Evolutionary conservation across 2,329 filamentous ascomycete genomes (phyloP), one percentile per base, ranked within the genome.

Genomic region (Xylaria hypoxylon): DNA sequence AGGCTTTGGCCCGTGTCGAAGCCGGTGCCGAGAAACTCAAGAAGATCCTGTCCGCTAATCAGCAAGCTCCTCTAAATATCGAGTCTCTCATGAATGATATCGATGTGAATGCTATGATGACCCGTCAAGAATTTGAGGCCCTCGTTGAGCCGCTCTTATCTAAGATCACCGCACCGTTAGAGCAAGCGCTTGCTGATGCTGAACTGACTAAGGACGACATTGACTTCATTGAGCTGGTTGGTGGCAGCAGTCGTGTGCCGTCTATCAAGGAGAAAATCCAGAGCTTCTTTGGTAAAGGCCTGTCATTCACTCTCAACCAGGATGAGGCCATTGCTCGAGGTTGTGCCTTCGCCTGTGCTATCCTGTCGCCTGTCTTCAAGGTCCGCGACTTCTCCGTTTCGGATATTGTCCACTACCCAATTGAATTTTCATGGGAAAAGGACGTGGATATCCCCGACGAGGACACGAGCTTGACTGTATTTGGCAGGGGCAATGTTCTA

Each of bases 391-490:
- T 99, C 82, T 89, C 94, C 73, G 91, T 98, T 68, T 94, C 98
- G 86, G 96, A 99, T 81, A 95, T 98, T 76, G 93, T 97, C 82
- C 93, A 90, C 85, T 99, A 98, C 84, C 96, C 96, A 55, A 97
- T 99, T 79, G 95, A 99, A 80, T 99, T 99, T 81, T 92, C 91
- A 59, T 99, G 96, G 96, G 96, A 99, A 86, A 97, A 98, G 86
- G 96, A 95, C 28, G 90, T 94, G 67, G 96, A 99, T 77, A 99
- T 99, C 74, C 96, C 96, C 28, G 96, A 99, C 75, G 96, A 99
- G 86, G 96, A 98, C 80, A 98, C 96, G 62, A 96, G 90, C 84
- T 86, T 99, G 74, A 97, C 93, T 40, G 96, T 99, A 77, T 99
- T 99, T 84, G 96, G 96, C 88, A 94, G 92, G 81, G 95, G 95